These are phyloP conservation scores for Canavalia gladiata DNA, from an alignment of 306 rosid genomes.

Conservation along the genomic window DNA sequence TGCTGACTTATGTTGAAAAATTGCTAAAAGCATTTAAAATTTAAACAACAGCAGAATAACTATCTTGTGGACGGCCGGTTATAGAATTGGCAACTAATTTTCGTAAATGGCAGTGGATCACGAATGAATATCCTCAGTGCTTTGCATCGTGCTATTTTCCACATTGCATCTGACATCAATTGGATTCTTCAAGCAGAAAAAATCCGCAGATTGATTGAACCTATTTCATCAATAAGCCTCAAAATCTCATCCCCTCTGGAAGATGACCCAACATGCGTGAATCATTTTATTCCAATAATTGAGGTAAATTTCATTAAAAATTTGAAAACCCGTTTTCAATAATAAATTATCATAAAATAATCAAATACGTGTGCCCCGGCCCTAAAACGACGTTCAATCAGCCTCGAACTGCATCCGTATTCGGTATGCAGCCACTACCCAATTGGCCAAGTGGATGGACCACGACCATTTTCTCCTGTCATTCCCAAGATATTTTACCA, in stretches of 20 bases:
- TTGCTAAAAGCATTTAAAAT: background rate
- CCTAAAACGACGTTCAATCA: constrained; percentile 10
- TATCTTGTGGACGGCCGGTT: no score
- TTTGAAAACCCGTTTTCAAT: background rate
- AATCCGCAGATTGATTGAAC: constrained; percentile 25
- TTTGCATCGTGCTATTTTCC: constrained; percentile 1
- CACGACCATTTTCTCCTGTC: constrained; percentile 11
- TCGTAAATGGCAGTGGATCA: background rate
- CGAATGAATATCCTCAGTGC: background rate
- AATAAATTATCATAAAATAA: background rate
- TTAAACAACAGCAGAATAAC: background rate
- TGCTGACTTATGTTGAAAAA: background rate
- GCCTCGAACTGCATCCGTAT: background rate
- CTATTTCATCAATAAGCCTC: background rate
- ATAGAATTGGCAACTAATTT: background rate
- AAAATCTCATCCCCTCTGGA: constrained; percentile 24
- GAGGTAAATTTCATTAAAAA: constrained; percentile 19
- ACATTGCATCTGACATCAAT: constrained; percentile 18
- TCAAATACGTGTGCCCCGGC: background rate
- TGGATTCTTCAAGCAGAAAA: background rate
- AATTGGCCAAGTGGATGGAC: constrained; percentile 50
- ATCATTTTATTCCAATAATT: constrained; percentile 41
- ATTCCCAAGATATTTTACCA: constrained; percentile 50
- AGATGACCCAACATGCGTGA: constrained; percentile 25
- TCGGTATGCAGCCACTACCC: constrained; percentile 6